Percentiles rank a stretch among this genome's conserved stretches.
These are phyloP conservation scores for Chlorella vulgaris DNA, from an alignment of 139 green algal genomes.

Conservation along the genomic window DNA sequence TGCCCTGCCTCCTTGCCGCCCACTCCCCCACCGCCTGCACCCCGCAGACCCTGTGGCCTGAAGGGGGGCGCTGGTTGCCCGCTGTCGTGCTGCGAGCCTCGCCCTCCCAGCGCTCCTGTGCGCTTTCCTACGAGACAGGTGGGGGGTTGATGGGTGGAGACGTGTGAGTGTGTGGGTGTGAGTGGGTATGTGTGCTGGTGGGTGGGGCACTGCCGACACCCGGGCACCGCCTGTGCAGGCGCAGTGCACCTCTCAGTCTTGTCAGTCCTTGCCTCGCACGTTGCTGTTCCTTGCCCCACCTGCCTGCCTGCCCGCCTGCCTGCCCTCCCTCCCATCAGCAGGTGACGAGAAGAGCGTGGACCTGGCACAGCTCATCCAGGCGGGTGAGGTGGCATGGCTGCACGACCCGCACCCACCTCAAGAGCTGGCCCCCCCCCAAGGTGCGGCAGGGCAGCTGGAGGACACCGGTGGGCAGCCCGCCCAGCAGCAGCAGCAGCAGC, in stretches of 20 bases:
- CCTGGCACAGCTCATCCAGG: neutral
- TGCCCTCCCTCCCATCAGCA: no score
- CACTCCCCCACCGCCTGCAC: neutral
- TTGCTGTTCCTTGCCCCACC: no score
- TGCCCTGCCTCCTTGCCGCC: neutral
- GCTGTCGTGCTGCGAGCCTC: neutral
- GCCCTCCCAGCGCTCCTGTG: neutral
- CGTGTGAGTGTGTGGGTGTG: no score
- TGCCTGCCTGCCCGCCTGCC: no score
- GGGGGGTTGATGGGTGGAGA: neutral
- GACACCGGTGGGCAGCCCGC: no score
- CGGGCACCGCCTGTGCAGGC: neutral
- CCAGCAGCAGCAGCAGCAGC: no score
- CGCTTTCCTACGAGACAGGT: neutral
- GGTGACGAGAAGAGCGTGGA: neutral
- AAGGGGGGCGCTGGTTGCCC: neutral
- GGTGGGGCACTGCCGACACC: neutral
- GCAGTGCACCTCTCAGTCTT: neutral
- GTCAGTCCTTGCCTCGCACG: neutral
- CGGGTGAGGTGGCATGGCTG: constrained; percentile 9
- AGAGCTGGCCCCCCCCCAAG: no score
- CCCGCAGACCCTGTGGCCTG: constrained; percentile 34
- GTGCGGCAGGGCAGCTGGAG: no score
- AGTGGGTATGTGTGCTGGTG: neutral
- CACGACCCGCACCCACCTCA: neutral